Evolutionary conservation across 441 rosid genomes (phyloP), one percentile per base, ranked within the genome.

Genomic region (Populus tomentosa): DNA sequence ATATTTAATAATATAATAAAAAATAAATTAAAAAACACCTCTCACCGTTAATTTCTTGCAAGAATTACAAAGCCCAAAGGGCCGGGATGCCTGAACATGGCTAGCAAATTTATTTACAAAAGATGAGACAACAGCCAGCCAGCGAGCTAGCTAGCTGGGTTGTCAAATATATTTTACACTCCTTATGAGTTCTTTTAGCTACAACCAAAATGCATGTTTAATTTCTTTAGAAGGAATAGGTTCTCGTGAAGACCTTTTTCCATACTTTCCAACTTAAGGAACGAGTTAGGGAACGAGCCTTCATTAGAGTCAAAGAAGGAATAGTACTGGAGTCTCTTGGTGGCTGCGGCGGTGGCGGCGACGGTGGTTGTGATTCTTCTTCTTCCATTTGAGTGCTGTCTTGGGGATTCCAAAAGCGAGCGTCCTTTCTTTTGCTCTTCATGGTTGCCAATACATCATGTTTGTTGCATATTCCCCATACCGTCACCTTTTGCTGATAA

Each of bases 391-490:
- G 63, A 46, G 32, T 30, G 26, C 5, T 14, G 76, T 92, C 91
- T 13, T 90, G 90, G 1, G 74, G 69, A 53, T 87, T 87, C 98
- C 96, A 92, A 80, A 91, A 91, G 7, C 94, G 88, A 78, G 95
- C 86, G 68, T 84, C 94, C 85, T 87, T 94, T 73, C 97, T 86
- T 88, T 94, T 94, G 85, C 75, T 82, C 81, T 81, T 88, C 73
- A 90, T 83, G 30, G 86, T 89, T 20, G 74, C 75, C 59, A 94
- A 78, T 68, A 92, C 96, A 36, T 87, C 89, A 69, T 87, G 59
- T 68, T 92, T 94, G 88, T 92, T 91, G 86, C 97, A 94, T 36
- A 94, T 92, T 26, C 94, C 97, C 98, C 98, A 94, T 9, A 91
- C 96, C 2, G 89, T 90, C 82, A 89, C 97, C 84, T 92, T 94